These are phyloP conservation scores for Halenospora varia DNA, from an alignment of 495 filamentous ascomycete species.

Conservation along the genomic window DNA sequence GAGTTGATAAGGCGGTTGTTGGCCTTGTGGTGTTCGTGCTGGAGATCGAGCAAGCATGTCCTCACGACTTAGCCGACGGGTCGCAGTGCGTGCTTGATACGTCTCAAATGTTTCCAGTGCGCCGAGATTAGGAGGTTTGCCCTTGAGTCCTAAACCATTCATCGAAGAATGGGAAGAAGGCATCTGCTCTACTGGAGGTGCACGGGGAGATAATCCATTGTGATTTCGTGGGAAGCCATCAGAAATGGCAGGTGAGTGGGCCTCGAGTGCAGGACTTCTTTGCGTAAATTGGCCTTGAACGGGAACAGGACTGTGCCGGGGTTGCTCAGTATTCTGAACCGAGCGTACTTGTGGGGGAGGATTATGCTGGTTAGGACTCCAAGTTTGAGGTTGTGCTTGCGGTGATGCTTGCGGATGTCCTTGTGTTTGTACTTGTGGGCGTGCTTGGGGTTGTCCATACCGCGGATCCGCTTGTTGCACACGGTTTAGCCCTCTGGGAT, in stretches of 20 bases:
- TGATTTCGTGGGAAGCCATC: not conserved
- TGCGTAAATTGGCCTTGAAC: not conserved
- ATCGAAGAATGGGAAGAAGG: not conserved
- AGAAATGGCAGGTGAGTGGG: not conserved
- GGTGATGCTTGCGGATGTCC: too few species aligned
- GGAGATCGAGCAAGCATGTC: constrained; percentile 24
- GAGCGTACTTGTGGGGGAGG: not conserved
- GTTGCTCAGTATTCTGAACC: not conserved
- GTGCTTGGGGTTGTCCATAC: not conserved
- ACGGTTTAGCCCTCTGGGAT: constrained; percentile 20
- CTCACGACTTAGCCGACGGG: constrained; percentile 17
- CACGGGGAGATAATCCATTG: not conserved
- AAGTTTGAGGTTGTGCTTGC: not conserved
- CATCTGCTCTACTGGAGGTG: not conserved
- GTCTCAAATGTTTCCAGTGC: constrained; percentile 1
- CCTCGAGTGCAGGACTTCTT: not conserved
- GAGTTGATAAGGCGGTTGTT: constrained; percentile 26
- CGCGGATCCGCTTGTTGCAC: constrained; percentile 6
- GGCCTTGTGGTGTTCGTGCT: constrained; percentile 12
- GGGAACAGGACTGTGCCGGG: not conserved
- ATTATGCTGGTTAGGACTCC: not conserved
- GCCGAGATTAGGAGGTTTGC: not conserved
- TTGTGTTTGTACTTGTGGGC: too few species aligned
- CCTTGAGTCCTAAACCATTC: not conserved
- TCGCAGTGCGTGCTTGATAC: not conserved